phyloP scores from a whole-genome alignment of 1,284 basidiomycete genomes.

The Cutaneotrichosporon sp. region DNA sequence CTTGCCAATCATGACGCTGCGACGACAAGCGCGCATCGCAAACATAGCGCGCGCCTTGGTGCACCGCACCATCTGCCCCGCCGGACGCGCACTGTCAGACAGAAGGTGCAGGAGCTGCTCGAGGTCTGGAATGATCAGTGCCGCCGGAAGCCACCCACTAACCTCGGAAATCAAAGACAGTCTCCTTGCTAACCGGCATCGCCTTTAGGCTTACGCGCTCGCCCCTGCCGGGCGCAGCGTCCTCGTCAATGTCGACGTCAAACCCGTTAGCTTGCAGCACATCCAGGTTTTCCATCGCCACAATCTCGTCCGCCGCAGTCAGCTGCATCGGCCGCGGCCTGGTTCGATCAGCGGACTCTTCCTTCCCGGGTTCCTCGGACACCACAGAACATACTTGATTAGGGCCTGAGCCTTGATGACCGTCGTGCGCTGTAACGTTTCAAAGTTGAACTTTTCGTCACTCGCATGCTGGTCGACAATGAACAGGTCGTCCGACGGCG shows the following conservation, averaged over 20 bases:
- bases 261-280: constrained; percentile 83
- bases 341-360: neutral
- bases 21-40: constrained; percentile 89
- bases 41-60: constrained; percentile 95
- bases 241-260: constrained; percentile 59
- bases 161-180: constrained; percentile 70
- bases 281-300: constrained; percentile 79
- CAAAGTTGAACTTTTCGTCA: constrained; percentile 96
- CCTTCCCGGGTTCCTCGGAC: no score
- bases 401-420: constrained; percentile 80
- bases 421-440: constrained; percentile 81
- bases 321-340: constrained; percentile 76
- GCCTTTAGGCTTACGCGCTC: constrained; percentile 65
- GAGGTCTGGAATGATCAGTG: constrained; percentile 59
- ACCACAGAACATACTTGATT: constrained; percentile 58
- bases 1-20: constrained; percentile 94
- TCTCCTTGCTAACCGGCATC: constrained; percentile 86
- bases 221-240: constrained; percentile 52
- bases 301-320: constrained; percentile 81
- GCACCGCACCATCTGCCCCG: constrained; percentile 76
- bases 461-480: constrained; percentile 63
- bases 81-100: constrained; percentile 59
- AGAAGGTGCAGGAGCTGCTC: constrained; percentile 87
- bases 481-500: constrained; percentile 73
- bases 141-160: constrained; percentile 15